A percentile compares a stretch with the other conserved stretches of the same genome.
Conservation (phyloP, 371 early-diverging fungal genomes). For the Rhizopus delemar region DNA sequence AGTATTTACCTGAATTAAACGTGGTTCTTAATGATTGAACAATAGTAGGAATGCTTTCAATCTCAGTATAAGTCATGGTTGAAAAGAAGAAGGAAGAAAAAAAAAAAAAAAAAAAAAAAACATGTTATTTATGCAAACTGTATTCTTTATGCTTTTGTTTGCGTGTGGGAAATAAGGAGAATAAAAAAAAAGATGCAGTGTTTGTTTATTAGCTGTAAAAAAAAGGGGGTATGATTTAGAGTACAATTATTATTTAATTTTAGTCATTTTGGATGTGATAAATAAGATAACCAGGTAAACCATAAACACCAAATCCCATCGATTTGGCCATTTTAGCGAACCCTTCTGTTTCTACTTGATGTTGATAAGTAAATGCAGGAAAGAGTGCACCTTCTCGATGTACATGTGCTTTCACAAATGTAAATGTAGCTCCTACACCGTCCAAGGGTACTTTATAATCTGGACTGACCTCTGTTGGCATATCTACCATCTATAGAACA, state of each 20-base stretch:
- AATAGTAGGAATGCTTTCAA: slow-evolving; percentile 33
- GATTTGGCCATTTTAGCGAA: slow-evolving; percentile 75
- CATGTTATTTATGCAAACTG: not conserved
- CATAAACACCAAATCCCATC: slow-evolving; percentile 52
- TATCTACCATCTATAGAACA: slow-evolving; percentile 45
- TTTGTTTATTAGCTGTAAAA: not conserved
- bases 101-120: slow-evolving; percentile 3
- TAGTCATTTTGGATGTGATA: slow-evolving; percentile 34
- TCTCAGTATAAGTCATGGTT: slow-evolving; percentile 22
- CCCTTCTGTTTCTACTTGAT: slow-evolving; percentile 79
- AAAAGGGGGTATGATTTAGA: not conserved
- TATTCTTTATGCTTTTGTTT: no score
- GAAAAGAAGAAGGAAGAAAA: not conserved
- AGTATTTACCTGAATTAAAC: slow-evolving; percentile 39
- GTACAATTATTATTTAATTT: not conserved
- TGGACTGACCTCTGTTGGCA: slow-evolving; percentile 41
- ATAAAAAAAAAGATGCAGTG: not conserved
- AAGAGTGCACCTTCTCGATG: slow-evolving; percentile 71
- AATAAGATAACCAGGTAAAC: slow-evolving; percentile 50
- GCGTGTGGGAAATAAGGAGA: no score
- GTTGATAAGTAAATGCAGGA: slow-evolving; percentile 63
- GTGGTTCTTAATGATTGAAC: slow-evolving; percentile 49
- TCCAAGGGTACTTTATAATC: slow-evolving; percentile 38
- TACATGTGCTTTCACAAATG: slow-evolving; percentile 64
- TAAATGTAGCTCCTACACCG: slow-evolving; percentile 49